Percentiles rank a stretch among this genome's conserved stretches.
Conservation (phyloP, 2,329 filamentous ascomycete genomes). For the Diplocarpon mali region DNA sequence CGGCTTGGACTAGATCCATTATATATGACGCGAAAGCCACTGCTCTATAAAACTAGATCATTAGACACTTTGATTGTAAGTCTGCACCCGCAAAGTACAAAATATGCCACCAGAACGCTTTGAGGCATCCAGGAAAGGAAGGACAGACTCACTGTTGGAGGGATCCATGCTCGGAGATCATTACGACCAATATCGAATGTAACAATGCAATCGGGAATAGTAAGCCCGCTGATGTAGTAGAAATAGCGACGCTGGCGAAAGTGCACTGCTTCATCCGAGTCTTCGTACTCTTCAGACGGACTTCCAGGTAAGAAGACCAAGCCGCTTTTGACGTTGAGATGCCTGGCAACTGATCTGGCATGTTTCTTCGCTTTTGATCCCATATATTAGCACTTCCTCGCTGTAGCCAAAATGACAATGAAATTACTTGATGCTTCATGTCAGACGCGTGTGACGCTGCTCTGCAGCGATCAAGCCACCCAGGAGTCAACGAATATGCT, state of each 20-base stretch:
- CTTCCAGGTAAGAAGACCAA: constrained; percentile 46
- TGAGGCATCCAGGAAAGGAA: too few species aligned
- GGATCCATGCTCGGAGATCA: constrained; percentile 17
- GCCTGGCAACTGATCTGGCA: constrained; percentile 34
- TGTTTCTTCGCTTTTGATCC: constrained; percentile 35
- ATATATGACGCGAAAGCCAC: constrained; percentile 46
- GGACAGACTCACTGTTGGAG: neutral
- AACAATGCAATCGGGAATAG: constrained; percentile 42
- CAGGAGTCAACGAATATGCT: too few species aligned
- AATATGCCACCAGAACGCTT: too few species aligned
- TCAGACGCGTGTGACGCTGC: neutral
- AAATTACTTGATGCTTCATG: neutral
- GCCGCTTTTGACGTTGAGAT: constrained; percentile 33
- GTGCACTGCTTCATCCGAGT: constrained; percentile 44
- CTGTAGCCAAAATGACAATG: neutral
- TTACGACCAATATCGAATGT: constrained; percentile 49
- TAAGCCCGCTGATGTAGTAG: constrained; percentile 45
- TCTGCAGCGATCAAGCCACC: too few species aligned
- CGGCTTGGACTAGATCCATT: constrained; percentile 49
- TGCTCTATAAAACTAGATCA: neutral
- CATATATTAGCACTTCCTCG: too few species aligned
- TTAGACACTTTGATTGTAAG: too few species aligned
- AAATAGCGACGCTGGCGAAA: constrained; percentile 53
- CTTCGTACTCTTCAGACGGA: constrained; percentile 38
- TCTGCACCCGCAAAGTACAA: too few species aligned